A percentile compares a stretch with the other conserved stretches of the same genome.
phyloP scores from a whole-genome alignment of 1,139 yeast genomes.

The Saccharomycopsis hybrid region DNA sequence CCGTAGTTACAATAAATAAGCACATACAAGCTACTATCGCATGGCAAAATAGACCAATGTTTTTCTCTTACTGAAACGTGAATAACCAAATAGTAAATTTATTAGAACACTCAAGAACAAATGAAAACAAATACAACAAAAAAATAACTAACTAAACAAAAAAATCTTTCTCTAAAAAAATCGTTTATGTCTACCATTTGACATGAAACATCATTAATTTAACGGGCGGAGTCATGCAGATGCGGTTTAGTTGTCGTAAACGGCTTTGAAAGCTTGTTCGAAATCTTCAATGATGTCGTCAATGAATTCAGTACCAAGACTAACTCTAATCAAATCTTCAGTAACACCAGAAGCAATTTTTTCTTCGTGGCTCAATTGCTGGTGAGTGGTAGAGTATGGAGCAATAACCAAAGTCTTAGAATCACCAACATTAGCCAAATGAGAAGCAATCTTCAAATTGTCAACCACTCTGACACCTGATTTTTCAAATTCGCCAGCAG shows the following conservation, averaged over 20 bases:
- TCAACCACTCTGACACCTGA: conserved; percentile 83
- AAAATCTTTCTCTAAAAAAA: no score
- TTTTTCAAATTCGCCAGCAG: conserved; percentile 66
- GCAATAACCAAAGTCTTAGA: conserved; percentile 91
- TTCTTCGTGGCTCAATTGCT: conserved; percentile 79
- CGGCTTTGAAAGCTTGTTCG: conserved; percentile 56
- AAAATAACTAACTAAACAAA: no score
- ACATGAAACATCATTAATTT: no score
- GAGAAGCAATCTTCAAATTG: conserved; percentile 72
- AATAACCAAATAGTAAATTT: no score
- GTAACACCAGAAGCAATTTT: conserved; percentile 79
- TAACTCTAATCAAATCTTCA: conserved; percentile 78
- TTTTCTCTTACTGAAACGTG: no score
- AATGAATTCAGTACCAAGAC: conserved; percentile 84
- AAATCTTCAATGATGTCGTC: conserved; percentile 86
- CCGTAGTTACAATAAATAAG: no score
- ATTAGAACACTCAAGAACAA: no score
- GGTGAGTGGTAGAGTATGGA: conserved; percentile 93
- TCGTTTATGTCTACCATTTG: no score
- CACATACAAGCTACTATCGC: no score
- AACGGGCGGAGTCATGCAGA: no score
- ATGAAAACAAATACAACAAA: no score
- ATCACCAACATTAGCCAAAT: conserved; percentile 96
- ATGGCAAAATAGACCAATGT: no score
- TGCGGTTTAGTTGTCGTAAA: conserved; percentile 2